Evolutionary conservation across 2,329 filamentous ascomycete species (phyloP).

Genomic region (Scedosporium aurantiacum): DNA sequence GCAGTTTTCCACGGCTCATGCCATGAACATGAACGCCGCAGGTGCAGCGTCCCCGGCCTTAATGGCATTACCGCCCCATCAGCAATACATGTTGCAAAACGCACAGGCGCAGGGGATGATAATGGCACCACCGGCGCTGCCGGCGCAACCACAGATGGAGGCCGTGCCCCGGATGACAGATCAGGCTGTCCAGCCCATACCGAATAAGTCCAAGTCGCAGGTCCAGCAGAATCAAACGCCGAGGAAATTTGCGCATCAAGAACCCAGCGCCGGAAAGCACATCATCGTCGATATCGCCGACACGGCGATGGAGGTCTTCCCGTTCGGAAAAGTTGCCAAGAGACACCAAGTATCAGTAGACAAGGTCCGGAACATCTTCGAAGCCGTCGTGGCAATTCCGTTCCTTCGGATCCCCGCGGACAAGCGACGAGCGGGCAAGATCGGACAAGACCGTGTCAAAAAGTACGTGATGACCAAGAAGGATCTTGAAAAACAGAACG

Average conservation of each 20-base stretch:
- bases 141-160: background rate
- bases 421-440: constrained; percentile 24
- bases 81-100: constrained; percentile 1
- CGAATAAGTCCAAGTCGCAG: background rate
- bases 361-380: constrained; percentile 35
- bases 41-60: background rate
- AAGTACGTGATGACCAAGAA: constrained; percentile 32
- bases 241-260: constrained; percentile 1
- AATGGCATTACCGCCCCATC: background rate
- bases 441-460: constrained; percentile 28
- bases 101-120: background rate
- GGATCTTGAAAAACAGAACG: constrained; percentile 14
- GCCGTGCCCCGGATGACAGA: background rate
- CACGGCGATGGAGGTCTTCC: constrained; percentile 33
- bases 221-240: background rate
- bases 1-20: background rate
- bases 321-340: constrained; percentile 32
- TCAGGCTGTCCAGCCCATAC: background rate
- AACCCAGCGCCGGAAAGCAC: constrained; percentile 17
- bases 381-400: constrained; percentile 36
- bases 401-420: constrained; percentile 33
- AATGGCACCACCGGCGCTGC: background rate
- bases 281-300: constrained; percentile 38
- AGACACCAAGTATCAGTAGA: constrained; percentile 30
- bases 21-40: background rate